A percentile compares a stretch with the other conserved stretches of the same genome.
Conservation (phyloP, 139 green algal species). For the Trebouxia sp. region DNA sequence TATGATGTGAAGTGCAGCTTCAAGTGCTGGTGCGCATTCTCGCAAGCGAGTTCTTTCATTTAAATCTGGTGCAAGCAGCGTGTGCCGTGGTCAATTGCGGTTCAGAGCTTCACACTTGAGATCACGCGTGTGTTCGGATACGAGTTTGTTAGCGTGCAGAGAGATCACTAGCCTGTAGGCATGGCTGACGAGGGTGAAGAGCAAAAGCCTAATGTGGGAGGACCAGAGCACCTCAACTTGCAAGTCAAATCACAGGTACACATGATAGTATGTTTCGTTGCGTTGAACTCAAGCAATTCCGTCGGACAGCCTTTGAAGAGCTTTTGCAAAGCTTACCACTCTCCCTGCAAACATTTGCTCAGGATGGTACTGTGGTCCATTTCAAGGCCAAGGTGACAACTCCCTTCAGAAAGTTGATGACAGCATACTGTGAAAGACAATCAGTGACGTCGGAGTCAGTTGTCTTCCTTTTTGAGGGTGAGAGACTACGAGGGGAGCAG, state of each 20-base stretch:
- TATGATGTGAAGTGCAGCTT: neutral
- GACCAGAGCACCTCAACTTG: neutral
- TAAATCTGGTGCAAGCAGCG: too few relatives aligned
- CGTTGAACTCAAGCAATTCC: too few relatives aligned
- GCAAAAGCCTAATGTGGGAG: slow-evolving; percentile 21
- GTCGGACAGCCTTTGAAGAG: too few relatives aligned
- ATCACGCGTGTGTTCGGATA: too few relatives aligned
- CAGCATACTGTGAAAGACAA: slow-evolving; percentile 55
- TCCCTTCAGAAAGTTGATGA: slow-evolving; percentile 57
- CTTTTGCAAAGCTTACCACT: neutral
- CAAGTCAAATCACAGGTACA: slow-evolving; percentile 18
- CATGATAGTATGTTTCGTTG: too few relatives aligned
- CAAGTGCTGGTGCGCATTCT: too few relatives aligned
- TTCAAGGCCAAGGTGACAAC: slow-evolving; percentile 60
- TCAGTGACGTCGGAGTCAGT: slow-evolving; percentile 42
- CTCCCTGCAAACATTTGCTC: neutral
- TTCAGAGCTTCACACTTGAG: too few relatives aligned
- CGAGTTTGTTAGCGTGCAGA: too few relatives aligned
- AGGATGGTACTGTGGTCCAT: slow-evolving; percentile 56
- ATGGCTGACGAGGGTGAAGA: slow-evolving; percentile 21
- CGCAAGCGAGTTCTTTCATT: neutral
- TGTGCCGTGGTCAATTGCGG: too few relatives aligned
- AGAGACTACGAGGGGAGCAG: slow-evolving; percentile 43
- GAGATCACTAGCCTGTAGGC: too few relatives aligned
- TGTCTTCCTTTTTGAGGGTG: slow-evolving; percentile 57